Percentiles rank a stretch among this genome's conserved stretches.
phyloP scores from a whole-genome alignment of 148 eudicot species.

The Rhododendron griersonianum region DNA sequence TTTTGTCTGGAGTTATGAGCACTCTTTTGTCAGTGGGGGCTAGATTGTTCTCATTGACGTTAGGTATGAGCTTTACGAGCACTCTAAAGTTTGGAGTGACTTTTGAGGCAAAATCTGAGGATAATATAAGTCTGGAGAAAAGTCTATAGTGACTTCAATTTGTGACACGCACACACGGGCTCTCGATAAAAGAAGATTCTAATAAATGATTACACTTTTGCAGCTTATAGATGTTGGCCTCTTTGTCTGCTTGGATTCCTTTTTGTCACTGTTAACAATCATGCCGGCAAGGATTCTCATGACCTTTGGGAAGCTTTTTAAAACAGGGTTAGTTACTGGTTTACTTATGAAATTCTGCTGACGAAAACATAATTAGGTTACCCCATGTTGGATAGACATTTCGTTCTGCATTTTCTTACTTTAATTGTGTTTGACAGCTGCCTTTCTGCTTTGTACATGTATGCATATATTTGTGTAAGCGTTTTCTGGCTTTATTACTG shows the following conservation, averaged over 20 bases:
- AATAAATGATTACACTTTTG: constrained; percentile 21
- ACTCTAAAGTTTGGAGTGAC: neutral
- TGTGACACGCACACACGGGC: neutral
- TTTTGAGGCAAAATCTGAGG: constrained; percentile 2
- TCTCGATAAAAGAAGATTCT: neutral
- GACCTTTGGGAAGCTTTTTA: constrained; percentile 49
- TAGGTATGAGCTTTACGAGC: neutral
- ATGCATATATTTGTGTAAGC: neutral
- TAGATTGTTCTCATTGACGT: neutral
- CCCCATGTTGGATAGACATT: neutral
- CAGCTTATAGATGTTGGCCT: constrained; percentile 93
- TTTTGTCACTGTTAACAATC: constrained; percentile 83
- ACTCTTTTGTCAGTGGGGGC: neutral
- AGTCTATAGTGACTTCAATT: neutral
- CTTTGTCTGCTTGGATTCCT: constrained; percentile 91
- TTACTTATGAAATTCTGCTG: neutral
- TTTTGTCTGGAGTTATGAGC: neutral
- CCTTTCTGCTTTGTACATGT: neutral
- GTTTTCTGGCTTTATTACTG: neutral
- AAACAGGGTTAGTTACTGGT: constrained; percentile 50
- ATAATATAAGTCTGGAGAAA: neutral
- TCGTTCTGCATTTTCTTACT: neutral
- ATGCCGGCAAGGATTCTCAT: constrained; percentile 72
- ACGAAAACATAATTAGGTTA: neutral
- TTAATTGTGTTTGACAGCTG: neutral